These are phyloP conservation scores for Tolypocladium ovalisporum DNA, from an alignment of 2,329 filamentous ascomycete species.

Conservation along the genomic window DNA sequence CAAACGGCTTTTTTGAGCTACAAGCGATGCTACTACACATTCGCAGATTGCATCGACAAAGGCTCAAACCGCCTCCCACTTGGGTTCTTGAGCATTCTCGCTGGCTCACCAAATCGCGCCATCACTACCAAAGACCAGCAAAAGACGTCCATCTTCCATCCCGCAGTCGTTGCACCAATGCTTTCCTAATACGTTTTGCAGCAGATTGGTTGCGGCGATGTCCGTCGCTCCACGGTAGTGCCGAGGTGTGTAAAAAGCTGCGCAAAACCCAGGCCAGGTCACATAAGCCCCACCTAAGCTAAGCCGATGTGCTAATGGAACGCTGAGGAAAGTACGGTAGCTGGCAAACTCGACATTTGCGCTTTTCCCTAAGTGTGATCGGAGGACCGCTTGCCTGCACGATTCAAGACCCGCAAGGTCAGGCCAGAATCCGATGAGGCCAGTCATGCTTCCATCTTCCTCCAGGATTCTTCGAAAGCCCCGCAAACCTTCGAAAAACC, in stretches of 20 bases:
- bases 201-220: neutral
- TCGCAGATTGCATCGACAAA: neutral
- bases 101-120: neutral
- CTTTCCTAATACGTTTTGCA: neutral
- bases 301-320: too few species aligned
- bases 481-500: neutral
- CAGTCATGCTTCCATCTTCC: neutral
- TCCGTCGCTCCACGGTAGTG: neutral
- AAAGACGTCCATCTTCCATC: neutral
- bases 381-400: neutral
- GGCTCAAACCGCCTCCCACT: neutral
- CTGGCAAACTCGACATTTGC: neutral
- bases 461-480: neutral
- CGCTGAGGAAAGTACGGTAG: too few species aligned
- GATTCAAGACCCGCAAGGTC: neutral
- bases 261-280: neutral
- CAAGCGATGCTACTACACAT: neutral
- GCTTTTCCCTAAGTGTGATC: neutral
- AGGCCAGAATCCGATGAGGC: neutral
- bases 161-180: neutral
- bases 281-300: neutral
- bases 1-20: neutral
- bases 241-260: neutral
- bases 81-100: too few species aligned
- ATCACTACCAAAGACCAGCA: neutral